Evolutionary conservation across 78 protist species (phyloP), one percentile per base, ranked within the genome.

Genomic region (Dictyostelium citrinum): DNA sequence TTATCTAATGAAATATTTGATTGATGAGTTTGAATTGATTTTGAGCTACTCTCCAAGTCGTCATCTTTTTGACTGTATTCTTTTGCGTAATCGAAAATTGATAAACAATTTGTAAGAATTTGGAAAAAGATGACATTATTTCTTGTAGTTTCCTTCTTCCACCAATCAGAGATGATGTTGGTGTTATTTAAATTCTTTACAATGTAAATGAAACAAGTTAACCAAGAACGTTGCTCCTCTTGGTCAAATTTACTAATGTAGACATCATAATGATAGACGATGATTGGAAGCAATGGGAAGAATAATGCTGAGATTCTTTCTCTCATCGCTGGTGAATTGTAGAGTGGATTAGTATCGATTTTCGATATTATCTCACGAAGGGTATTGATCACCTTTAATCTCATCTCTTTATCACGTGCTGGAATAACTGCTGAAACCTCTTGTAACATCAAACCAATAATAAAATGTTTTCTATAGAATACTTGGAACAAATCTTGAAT

Each of bases 111-210:
- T 5, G 77, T 37, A 10, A 90, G 86, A 11, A 90, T n/a, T 39
- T 49, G 70, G 35, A 90, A 90, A 79, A 90, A 90, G 24, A 82
- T 46, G 10, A 80, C 16, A 33, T 81, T 93, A 35, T 55, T 49
- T 29, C 41, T 78, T 29, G 67, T 51, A 1, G 84, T 43, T 31
- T 93, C 96, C n/a, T 81, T 72, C 45, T 88, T 85, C 96, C 96
- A 93, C 96, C 96, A 93, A 55, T 93, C 96, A 5, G 82, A 27
- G 20, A 91, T 37, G 0, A 83, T 41, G 41, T 35, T 71, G 5
- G 90, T 67, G 29, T 91, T 82, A 35, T 83, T 80, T n/a, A 91
- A 41, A 51, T 93, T 83, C 74, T 84, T 93, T 2, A 93, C 90
- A 2, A 93, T 84, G 20, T 85, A 93, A 39, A 93, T 77, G 49